Conservation (phyloP, 1,139 yeast genomes). For the Nakaseomyces sp. region DNA sequence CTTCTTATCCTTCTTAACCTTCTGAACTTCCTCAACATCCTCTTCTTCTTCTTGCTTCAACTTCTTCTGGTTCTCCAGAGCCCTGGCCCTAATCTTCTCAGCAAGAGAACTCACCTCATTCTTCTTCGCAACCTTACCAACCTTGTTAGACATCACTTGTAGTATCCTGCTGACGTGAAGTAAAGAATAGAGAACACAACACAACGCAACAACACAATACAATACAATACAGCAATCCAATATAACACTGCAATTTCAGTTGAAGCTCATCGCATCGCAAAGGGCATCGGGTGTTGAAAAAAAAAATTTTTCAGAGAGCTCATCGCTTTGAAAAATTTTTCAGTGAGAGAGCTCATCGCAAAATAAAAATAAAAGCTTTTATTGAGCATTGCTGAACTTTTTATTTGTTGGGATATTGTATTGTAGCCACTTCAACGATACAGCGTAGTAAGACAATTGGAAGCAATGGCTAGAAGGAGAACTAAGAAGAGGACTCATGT, state of each 20-base stretch:
- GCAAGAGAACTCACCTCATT: constrained; percentile 31
- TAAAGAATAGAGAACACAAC: too few relatives aligned
- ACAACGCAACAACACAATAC: neutral
- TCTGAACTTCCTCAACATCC: constrained; percentile 5
- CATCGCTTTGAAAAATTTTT: too few relatives aligned
- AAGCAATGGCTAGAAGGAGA: constrained; percentile 7
- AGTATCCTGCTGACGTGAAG: too few relatives aligned
- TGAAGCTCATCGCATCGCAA: constrained; percentile 10
- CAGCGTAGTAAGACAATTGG: neutral
- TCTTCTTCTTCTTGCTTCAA: constrained; percentile 9
- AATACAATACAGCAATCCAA: neutral
- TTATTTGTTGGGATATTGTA: too few relatives aligned
- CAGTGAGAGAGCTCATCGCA: constrained; percentile 10
- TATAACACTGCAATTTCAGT: neutral
- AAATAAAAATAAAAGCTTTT: too few relatives aligned
- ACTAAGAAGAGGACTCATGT: constrained; percentile 44
- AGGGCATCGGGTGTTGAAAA: too few relatives aligned
- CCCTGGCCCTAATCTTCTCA: constrained; percentile 47
- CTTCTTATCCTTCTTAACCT: constrained; percentile 5
- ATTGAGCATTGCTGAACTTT: too few relatives aligned
- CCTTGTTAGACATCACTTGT: too few relatives aligned
- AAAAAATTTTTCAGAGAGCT: too few relatives aligned
- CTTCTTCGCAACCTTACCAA: constrained; percentile 20
- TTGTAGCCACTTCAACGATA: too few relatives aligned
- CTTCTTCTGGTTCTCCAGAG: constrained; percentile 33